A percentile compares a stretch with the other conserved stretches of the same genome.
phyloP scores from a whole-genome alignment of 305 asterid species.

The Fraxinus paxiana region DNA sequence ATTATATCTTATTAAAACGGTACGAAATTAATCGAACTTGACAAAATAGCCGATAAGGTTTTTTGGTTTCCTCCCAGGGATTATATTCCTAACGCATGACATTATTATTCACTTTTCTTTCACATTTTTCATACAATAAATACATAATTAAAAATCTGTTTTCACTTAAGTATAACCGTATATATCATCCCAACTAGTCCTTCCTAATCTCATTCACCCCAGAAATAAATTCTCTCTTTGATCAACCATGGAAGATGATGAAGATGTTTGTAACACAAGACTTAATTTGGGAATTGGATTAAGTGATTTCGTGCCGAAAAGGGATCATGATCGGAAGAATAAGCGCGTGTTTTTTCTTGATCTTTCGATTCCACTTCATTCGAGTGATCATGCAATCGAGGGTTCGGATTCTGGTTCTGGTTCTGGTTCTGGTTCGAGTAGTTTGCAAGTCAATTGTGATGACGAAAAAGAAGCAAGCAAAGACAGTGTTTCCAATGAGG shows the following conservation, averaged over 20 bases:
- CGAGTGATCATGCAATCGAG: neutral
- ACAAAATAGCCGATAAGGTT: constrained; percentile 7
- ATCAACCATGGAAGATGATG: constrained; percentile 32
- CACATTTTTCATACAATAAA: constrained; percentile 33
- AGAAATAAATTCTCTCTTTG: neutral
- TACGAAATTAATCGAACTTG: neutral
- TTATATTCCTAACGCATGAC: constrained; percentile 41
- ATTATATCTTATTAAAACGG: neutral
- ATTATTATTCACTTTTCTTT: constrained; percentile 33
- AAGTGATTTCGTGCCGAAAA: constrained; percentile 26
- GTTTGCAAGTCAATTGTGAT: neutral
- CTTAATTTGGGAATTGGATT: constrained; percentile 42
- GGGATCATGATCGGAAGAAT: constrained; percentile 3
- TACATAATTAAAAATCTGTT: constrained; percentile 34
- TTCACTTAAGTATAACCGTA: constrained; percentile 1
- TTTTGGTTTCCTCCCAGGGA: constrained; percentile 36
- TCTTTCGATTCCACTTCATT: constrained; percentile 26
- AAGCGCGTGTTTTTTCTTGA: constrained; percentile 29
- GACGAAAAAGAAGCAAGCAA: constrained; percentile 9
- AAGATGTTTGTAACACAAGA: constrained; percentile 30
- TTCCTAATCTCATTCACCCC: constrained; percentile 6
- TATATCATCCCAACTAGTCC: constrained; percentile 15
- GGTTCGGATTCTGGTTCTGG: neutral
- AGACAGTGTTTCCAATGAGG: neutral
- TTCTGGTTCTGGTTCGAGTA: constrained; percentile 7